Evolutionary conservation across 2,329 filamentous ascomycete species (phyloP), one percentile per base, ranked within the genome.

Genomic region (Exophiala phaeomuriformis): DNA sequence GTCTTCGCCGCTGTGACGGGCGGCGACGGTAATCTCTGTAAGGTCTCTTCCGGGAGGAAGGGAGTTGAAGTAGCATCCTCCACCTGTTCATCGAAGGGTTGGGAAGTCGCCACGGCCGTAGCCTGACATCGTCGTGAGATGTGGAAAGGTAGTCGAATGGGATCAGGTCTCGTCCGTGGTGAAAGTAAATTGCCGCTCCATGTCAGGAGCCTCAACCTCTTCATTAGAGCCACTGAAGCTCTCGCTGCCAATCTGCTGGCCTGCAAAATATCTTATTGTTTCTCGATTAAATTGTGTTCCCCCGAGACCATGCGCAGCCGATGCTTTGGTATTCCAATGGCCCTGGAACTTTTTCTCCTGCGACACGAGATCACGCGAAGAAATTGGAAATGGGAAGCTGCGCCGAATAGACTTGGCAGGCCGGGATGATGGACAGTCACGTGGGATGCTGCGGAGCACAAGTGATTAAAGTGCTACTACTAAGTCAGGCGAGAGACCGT

Each of bases 21-120:
- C 61, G 89, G 88, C 65, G 88, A 91, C 49, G 88, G 86, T 60
- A 85, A 76, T 58, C 72, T 69, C 52, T 72, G 69, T 60, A 67
- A 64, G 53, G 65, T 60, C 63, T 66, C 61, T 64, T 63, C 63
- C 56, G 63, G 59, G 56, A 66, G 59, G 62, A 64, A 64, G 7
- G 64, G 52, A 52, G 65, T 60, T 39, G 66, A 63, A 41, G 63
- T 51, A 50, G 64, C 58, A 41, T 66, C 61, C 37, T 67, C 62
- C 43, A 61, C 54, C 37, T 57, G 56, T 49, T 66, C 63, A 55
- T 67, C 62, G 45, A 62, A 52, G 44, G 57, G 33, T 30, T 65
- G 62, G 46, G 62, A 51, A 47, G 61, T 55, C 46, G 68, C 61
- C 35, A 71, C 63, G 37, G 65, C 65, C 9, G 73, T 71, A 43